Percentiles rank a stretch among this genome's conserved stretches.
Evolutionary conservation across 768 basidiomycete species (phyloP).

Genomic region (Tylopilus subfusipes): DNA sequence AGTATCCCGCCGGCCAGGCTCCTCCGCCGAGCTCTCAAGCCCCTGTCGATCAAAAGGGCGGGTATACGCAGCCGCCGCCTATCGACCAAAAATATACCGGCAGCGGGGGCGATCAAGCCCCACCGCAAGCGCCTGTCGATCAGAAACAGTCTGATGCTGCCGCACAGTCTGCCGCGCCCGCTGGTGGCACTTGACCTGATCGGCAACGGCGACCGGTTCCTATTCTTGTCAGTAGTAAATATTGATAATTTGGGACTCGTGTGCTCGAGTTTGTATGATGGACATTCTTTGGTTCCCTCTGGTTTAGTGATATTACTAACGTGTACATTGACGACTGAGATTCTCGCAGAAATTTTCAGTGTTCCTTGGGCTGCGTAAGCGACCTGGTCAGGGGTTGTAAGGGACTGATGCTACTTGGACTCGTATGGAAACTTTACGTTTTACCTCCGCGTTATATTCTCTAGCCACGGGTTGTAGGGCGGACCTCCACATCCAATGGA

Average conservation of each 20-base stretch:
- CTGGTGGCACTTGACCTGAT: conserved; percentile 1
- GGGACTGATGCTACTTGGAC: too few species aligned
- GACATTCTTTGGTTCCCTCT: neutral
- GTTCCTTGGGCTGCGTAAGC: too few species aligned
- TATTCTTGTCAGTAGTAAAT: too few species aligned
- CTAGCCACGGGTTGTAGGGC: conserved; percentile 88
- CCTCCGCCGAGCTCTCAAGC: neutral
- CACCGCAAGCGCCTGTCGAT: neutral
- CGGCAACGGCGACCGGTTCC: too few species aligned
- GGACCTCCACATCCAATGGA: conserved; percentile 68
- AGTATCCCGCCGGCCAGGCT: neutral
- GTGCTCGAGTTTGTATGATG: neutral
- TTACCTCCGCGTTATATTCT: conserved; percentile 36
- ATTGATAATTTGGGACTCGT: too few species aligned
- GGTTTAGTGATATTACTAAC: too few species aligned
- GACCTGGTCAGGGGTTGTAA: too few species aligned
- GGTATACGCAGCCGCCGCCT: neutral
- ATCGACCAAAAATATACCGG: neutral
- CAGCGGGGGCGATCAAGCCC: neutral
- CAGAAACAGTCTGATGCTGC: conserved; percentile 6
- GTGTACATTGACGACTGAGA: too few species aligned
- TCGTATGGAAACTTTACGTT: neutral
- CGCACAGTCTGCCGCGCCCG: neutral
- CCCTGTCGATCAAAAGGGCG: conserved; percentile 9
- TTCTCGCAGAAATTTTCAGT: too few species aligned